These are phyloP conservation scores for Starmerella apicola DNA, from an alignment of 805 yeast species.

Conservation along the genomic window DNA sequence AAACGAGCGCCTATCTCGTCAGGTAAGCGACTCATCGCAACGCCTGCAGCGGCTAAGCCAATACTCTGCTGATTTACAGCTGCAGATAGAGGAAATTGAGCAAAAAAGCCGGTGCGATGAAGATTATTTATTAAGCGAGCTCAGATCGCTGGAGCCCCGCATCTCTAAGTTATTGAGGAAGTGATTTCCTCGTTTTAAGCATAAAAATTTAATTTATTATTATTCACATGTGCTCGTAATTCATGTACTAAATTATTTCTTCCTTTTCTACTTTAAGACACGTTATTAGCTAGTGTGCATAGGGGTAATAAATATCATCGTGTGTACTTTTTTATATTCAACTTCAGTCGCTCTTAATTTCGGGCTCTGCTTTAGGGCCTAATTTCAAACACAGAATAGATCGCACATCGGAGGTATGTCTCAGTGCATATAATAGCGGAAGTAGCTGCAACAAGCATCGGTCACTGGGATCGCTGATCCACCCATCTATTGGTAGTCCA, in stretches of 20 bases:
- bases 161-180: slow-evolving; percentile 1
- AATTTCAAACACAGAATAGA: slow-evolving; percentile 58
- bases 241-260: no score
- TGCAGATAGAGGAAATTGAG: slow-evolving; percentile 1
- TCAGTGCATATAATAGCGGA: slow-evolving; percentile 65
- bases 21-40: slow-evolving; percentile 1
- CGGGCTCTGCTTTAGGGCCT: no score
- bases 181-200: no score
- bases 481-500: slow-evolving; percentile 89
- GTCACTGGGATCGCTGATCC: slow-evolving; percentile 96
- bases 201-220: no score
- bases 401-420: slow-evolving; percentile 77
- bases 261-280: no score
- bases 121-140: slow-evolving; percentile 2
- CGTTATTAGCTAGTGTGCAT: no score
- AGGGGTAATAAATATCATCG: no score
- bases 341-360: no score
- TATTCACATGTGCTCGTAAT: background rate
- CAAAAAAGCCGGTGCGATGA: background rate
- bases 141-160: slow-evolving; percentile 6
- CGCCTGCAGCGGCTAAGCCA: background rate
- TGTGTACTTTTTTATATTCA: no score
- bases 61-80: background rate
- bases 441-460: slow-evolving; percentile 65
- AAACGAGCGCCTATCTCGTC: slow-evolving; percentile 5